Evolutionary conservation across 163 green algal genomes (phyloP).

Genomic region (Prototheca wickerhamii): DNA sequence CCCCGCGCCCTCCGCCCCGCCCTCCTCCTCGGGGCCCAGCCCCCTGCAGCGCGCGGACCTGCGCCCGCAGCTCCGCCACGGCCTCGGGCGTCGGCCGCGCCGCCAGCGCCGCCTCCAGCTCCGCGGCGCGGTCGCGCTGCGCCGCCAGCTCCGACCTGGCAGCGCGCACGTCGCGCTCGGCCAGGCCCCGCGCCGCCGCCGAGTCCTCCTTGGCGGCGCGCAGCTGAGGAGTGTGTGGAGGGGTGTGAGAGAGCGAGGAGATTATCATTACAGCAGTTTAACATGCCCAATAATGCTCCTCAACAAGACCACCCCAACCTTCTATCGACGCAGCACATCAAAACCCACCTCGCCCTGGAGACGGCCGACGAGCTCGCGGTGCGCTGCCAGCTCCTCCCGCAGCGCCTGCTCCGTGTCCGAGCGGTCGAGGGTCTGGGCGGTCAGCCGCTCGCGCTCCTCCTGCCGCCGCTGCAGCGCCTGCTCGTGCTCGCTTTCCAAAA

Average conservation of each 20-base stretch:
- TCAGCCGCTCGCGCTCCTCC: slow-evolving; percentile 22
- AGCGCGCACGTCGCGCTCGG: slow-evolving; percentile 23
- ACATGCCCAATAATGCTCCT: no score
- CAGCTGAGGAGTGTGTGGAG: neutral
- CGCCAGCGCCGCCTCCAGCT: slow-evolving; percentile 1
- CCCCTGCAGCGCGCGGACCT: slow-evolving; percentile 49
- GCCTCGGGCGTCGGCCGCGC: slow-evolving; percentile 12
- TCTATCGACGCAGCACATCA: neutral
- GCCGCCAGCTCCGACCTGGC: slow-evolving; percentile 26
- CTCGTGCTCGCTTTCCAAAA: slow-evolving; percentile 40
- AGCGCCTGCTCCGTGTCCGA: slow-evolving; percentile 43
- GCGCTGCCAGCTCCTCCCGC: slow-evolving; percentile 49
- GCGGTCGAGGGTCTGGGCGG: slow-evolving; percentile 4
- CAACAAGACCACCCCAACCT: no score
- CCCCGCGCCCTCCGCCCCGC: slow-evolving; percentile 21
- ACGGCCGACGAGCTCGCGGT: slow-evolving; percentile 44
- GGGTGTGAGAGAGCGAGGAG: neutral
- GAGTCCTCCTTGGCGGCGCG: neutral
- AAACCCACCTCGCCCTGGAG: slow-evolving; percentile 33
- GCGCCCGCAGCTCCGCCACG: slow-evolving; percentile 60
- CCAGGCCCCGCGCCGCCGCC: neutral
- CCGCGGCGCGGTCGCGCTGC: slow-evolving; percentile 24
- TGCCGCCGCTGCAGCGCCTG: slow-evolving; percentile 5
- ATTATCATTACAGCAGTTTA: neutral
- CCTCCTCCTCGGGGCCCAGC: slow-evolving; percentile 52